phyloP scores from a whole-genome alignment of 345 rosid species.

The Eucalyptus fibrosa region DNA sequence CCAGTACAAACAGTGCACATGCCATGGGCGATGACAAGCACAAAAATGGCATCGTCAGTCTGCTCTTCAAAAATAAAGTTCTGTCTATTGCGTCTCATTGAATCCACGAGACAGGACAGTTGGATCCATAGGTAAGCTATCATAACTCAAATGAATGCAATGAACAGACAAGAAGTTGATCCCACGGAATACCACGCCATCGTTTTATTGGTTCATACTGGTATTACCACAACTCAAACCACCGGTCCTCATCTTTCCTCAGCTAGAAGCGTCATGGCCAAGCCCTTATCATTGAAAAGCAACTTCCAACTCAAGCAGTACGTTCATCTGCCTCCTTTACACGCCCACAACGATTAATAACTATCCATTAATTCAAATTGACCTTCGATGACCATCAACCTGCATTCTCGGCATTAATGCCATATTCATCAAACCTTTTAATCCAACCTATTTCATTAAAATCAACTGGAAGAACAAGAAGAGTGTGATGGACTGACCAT shows the following conservation, averaged over 20 bases:
- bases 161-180: not conserved
- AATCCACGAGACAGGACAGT: too few relatives aligned
- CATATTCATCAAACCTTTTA: not conserved
- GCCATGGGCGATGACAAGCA: too few relatives aligned
- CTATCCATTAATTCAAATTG: not conserved
- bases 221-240: not conserved
- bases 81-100: too few relatives aligned
- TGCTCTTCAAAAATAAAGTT: too few relatives aligned
- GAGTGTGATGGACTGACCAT: constrained; percentile 20
- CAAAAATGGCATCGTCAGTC: too few relatives aligned
- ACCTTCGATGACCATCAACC: not conserved
- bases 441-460: not conserved
- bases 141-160: too few relatives aligned
- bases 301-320: not conserved
- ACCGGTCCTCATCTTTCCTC: not conserved
- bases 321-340: not conserved
- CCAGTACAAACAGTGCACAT: too few relatives aligned
- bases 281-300: not conserved
- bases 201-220: not conserved
- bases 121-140: too few relatives aligned
- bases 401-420: not conserved
- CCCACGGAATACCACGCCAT: not conserved
- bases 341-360: not conserved
- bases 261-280: not conserved
- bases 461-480: not conserved